Percentiles rank a stretch among this genome's conserved stretches.
Conservation (phyloP, 2,329 filamentous ascomycete species). For the Cytospora chrysosperma region DNA sequence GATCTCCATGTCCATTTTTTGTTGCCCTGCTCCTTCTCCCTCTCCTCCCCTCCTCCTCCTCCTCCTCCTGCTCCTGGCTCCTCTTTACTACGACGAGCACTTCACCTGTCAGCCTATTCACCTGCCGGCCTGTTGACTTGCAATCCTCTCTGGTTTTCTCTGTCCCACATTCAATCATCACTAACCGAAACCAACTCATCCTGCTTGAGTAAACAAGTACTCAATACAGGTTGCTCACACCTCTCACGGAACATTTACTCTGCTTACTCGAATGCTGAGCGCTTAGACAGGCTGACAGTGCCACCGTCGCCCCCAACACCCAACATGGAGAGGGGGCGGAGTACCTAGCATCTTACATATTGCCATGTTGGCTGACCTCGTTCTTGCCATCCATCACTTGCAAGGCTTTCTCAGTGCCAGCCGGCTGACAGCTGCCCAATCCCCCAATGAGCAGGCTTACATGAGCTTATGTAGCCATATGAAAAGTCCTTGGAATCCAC, state of each 20-base stretch:
- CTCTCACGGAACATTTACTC: background rate
- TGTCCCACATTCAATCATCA: background rate
- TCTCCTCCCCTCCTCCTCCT: background rate
- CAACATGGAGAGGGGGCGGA: conserved; percentile 1
- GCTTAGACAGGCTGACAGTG: background rate
- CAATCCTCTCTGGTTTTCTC: background rate
- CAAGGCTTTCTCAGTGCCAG: background rate
- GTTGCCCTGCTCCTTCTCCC: background rate
- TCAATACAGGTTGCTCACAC: background rate
- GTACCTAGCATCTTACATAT: conserved; percentile 1
- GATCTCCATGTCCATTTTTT: background rate
- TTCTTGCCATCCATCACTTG: too few species aligned
- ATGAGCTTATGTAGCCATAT: background rate
- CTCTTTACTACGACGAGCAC: background rate
- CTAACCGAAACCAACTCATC: background rate
- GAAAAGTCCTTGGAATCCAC: background rate
- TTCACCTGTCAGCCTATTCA: background rate
- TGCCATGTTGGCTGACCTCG: too few species aligned
- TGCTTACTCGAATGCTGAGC: background rate
- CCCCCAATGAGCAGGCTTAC: background rate
- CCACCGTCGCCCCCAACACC: conserved; percentile 2
- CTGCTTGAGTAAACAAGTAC: background rate
- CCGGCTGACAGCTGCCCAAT: background rate
- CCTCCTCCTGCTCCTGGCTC: background rate
- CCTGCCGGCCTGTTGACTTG: background rate